These are phyloP conservation scores for Tritrichomonas foetus DNA, from an alignment of 208 protist species.

Conservation along the genomic window DNA sequence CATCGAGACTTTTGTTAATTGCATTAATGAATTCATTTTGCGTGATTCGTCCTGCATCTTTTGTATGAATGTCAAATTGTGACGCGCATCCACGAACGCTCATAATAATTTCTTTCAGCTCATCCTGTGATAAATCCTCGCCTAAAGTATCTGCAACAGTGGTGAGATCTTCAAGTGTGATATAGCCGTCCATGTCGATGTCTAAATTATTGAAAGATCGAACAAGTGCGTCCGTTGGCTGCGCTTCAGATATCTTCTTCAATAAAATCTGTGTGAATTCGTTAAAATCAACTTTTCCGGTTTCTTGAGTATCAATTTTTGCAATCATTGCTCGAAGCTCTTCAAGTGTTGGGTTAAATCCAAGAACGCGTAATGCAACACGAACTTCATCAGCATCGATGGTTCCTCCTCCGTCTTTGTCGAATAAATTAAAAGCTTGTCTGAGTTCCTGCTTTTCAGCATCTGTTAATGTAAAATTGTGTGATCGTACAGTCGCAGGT, in stretches of 20 bases:
- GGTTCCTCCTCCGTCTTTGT: not conserved
- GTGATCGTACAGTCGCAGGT: not conserved
- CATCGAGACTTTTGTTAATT: not conserved
- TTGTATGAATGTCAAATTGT: not conserved
- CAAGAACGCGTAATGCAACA: slow-evolving; percentile 10
- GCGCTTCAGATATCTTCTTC: not conserved
- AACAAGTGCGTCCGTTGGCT: not conserved
- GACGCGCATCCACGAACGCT: not conserved
- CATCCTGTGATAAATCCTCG: not conserved
- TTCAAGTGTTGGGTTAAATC: slow-evolving; percentile 26
- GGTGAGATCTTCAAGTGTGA: not conserved
- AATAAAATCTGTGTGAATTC: slow-evolving; percentile 18
- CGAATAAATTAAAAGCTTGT: slow-evolving; percentile 29
- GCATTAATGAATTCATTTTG: not conserved
- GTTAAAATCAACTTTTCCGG: not conserved
- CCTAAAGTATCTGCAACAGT: not conserved
- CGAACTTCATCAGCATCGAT: slow-evolving; percentile 1
- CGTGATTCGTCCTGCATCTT: not conserved
- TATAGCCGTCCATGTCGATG: not conserved
- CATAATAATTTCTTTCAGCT: slow-evolving; percentile 11
- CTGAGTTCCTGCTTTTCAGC: not conserved
- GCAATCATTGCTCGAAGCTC: not conserved
- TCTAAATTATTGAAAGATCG: not conserved
- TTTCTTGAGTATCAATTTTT: not conserved
- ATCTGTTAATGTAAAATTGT: slow-evolving; percentile 16